Evolutionary conservation across 345 rosid species (phyloP).

Genomic region (Psidium guajava): DNA sequence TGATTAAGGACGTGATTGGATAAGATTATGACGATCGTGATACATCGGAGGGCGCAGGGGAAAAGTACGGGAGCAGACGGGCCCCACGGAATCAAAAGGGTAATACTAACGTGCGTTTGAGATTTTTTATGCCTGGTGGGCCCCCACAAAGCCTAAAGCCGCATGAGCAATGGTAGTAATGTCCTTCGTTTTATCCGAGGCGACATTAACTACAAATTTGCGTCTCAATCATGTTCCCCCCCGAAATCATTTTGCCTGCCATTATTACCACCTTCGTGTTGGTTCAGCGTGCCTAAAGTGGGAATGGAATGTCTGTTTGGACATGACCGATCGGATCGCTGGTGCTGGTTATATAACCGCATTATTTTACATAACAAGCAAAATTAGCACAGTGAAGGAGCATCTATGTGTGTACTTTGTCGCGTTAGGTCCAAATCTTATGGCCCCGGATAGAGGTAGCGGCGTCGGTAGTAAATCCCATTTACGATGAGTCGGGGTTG

Average conservation of each 20-base stretch:
- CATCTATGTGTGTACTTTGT: background rate
- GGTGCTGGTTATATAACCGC: background rate
- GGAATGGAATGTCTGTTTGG: background rate
- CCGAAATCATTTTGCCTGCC: too few species aligned
- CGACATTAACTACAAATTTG: too few species aligned
- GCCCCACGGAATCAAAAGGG: background rate
- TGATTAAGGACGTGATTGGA: background rate
- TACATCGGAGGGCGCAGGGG: background rate
- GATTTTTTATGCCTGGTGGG: background rate
- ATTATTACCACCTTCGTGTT: too few species aligned
- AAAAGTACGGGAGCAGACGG: background rate
- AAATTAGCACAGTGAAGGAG: background rate
- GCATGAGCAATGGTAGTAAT: too few species aligned
- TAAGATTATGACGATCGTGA: background rate
- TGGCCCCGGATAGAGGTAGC: background rate
- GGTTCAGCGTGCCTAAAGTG: too few species aligned
- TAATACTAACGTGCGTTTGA: background rate
- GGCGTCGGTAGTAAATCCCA: fast-evolving
- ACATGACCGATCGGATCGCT: background rate
- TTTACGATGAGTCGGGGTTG: background rate
- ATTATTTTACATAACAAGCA: background rate
- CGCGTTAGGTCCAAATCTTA: background rate
- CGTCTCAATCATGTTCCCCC: too few species aligned
- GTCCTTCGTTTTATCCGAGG: too few species aligned
- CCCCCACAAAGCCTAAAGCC: background rate